Evolutionary conservation across 1,284 basidiomycete genomes (phyloP), one percentile per base, ranked within the genome.

Genomic region (Phellinidium pouzarii): DNA sequence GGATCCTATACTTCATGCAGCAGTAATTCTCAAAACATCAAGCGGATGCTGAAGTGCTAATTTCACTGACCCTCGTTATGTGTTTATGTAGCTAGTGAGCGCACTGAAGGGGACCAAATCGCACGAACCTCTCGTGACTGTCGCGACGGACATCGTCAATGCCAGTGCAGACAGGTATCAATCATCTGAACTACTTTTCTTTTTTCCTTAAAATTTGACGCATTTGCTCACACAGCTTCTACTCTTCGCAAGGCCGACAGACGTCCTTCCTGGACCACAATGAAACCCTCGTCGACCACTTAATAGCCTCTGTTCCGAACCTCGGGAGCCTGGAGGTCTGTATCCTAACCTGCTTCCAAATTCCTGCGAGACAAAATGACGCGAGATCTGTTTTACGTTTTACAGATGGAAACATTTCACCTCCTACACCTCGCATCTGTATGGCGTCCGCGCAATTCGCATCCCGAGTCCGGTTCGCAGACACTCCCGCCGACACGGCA

Each of bases 321-420:
- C 65, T 87, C 37, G 70, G 78, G 2, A 86, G 84, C 2, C 71
- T 90, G 48, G 87, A 90, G 75, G 87, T 84, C 59, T 57, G 65
- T 48, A 43, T 19, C n/a, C 27, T n/a, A 22, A 27, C 17, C 14
- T 8, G 38, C 14, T 7, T 45, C 31, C 6, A 14, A 20, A 20
- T 26, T 14, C 12, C n/a, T 45, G 27, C 11, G 20, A 48, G 14
- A 25, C 20, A 4, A 20, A 34, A 14, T 25, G n/a, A n/a, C n/a
- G n/a, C n/a, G n/a, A n/a, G n/a, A n/a, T n/a, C n/a, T n/a, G n/a
- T 19, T 14, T 9, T 0, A 22, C 26, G 7, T 29, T 56, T 3
- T 40, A 50, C 58, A 91, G 88, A 88, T 90, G 87, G 87, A 90
- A 63, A 88, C 85, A 0, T 86, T 85, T 64, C 87, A 87, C 67